Evolutionary conservation across 768 basidiomycete species (phyloP).

Genomic region (Boletus rufocinnamomeus): DNA sequence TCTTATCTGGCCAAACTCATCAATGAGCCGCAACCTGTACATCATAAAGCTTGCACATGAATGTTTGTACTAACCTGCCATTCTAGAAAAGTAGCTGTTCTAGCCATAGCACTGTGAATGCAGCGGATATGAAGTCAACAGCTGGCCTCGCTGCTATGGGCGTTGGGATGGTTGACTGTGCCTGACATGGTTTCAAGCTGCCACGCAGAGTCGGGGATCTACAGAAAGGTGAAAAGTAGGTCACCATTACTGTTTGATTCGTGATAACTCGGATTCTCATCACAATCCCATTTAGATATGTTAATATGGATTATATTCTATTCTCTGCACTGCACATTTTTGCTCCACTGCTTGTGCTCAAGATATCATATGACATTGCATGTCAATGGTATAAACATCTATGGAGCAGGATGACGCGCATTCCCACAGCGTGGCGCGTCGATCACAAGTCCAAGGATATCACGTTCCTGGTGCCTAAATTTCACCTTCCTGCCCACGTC

Average conservation of each 20-base stretch:
- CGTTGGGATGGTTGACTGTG: neutral
- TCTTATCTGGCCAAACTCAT: neutral
- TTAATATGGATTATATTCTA: neutral
- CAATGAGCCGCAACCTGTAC: neutral
- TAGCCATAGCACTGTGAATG: neutral
- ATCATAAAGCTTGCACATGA: too few species aligned
- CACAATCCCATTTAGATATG: neutral
- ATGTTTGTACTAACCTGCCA: neutral
- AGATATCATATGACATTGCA: neutral
- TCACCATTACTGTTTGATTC: too few species aligned
- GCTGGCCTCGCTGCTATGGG: neutral
- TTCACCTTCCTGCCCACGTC: neutral
- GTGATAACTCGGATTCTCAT: neutral
- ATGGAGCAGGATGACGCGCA: neutral
- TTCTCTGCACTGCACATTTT: neutral
- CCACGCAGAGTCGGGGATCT: neutral
- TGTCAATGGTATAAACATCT: neutral
- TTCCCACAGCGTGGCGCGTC: neutral
- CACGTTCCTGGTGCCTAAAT: neutral
- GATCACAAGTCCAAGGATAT: neutral
- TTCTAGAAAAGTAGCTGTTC: neutral
- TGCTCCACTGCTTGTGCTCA: neutral
- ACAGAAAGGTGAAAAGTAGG: neutral
- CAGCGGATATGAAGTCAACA: neutral
- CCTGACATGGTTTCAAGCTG: neutral